Evolutionary conservation across 768 basidiomycete genomes (phyloP).

Genomic region (Xanthoconium purpureum): DNA sequence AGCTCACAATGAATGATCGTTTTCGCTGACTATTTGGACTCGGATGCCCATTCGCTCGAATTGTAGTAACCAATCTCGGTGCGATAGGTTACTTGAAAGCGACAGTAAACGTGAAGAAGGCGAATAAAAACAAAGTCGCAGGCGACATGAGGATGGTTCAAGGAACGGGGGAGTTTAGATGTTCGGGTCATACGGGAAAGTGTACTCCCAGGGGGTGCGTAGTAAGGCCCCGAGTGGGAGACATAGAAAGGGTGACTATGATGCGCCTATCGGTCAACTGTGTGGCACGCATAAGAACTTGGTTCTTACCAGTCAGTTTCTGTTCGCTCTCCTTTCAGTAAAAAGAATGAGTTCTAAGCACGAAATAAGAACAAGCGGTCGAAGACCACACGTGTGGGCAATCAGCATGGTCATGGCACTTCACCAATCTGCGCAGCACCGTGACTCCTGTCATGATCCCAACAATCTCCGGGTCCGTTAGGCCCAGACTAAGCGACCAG

Average conservation of each 20-base stretch:
- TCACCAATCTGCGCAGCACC: conserved; percentile 6
- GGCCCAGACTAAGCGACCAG: background rate
- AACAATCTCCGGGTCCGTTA: background rate
- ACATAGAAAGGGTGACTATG: background rate
- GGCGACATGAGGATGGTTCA: too few relatives aligned
- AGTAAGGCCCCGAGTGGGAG: too few relatives aligned
- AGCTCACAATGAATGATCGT: too few relatives aligned
- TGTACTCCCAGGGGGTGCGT: too few relatives aligned
- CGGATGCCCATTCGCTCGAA: too few relatives aligned
- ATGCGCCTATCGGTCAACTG: background rate
- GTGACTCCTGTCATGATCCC: too few relatives aligned
- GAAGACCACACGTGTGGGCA: background rate
- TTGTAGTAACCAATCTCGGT: too few relatives aligned
- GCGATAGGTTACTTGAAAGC: conserved; percentile 42
- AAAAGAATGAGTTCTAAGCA: conserved; percentile 3
- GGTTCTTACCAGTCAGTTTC: background rate
- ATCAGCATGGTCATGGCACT: conserved; percentile 8
- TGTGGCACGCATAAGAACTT: background rate
- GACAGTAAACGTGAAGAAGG: conserved; percentile 67
- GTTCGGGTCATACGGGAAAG: too few relatives aligned
- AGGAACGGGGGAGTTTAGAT: too few relatives aligned
- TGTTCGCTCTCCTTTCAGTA: background rate
- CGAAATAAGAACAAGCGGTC: background rate
- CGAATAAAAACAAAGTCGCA: conserved; percentile 69
- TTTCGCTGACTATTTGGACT: too few relatives aligned